phyloP scores from a whole-genome alignment of 2,329 filamentous ascomycete genomes.

The Rhynchosporium secalis region DNA sequence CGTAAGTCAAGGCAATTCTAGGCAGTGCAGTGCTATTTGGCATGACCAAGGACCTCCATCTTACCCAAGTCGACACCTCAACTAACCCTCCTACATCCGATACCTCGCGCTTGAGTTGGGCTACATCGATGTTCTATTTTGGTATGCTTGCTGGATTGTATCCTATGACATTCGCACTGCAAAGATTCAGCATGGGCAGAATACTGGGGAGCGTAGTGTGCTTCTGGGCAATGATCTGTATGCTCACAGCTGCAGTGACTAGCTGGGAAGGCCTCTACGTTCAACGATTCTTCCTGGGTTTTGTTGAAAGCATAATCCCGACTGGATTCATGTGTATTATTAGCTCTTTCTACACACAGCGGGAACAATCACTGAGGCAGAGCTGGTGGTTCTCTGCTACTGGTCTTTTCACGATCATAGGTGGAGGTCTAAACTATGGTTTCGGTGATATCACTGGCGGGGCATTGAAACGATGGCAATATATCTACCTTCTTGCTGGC shows the following conservation, averaged over 20 bases:
- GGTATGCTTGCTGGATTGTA: conserved; percentile 75
- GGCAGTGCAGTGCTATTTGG: conserved; percentile 73
- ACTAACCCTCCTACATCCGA: conserved; percentile 56
- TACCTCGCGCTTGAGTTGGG: conserved; percentile 71
- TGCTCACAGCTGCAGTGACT: conserved; percentile 67
- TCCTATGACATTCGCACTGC: conserved; percentile 69
- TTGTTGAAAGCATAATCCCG: conserved; percentile 65
- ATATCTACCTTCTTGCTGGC: conserved; percentile 68
- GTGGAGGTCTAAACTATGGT: conserved; percentile 64
- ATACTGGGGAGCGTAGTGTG: conserved; percentile 64
- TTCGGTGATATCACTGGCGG: conserved; percentile 63
- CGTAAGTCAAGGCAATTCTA: conserved; percentile 59
- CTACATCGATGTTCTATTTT: conserved; percentile 78
- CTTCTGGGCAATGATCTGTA: conserved; percentile 66
- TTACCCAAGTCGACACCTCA: conserved; percentile 54
- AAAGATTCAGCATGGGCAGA: conserved; percentile 65
- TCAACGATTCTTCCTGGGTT: conserved; percentile 63
- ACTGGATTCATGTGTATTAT: conserved; percentile 67
- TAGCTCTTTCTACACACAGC: conserved; percentile 62
- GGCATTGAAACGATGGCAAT: conserved; percentile 63
- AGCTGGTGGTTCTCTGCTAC: conserved; percentile 65
- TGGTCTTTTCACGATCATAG: conserved; percentile 58
- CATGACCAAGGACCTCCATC: conserved; percentile 68
- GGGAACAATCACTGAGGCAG: conserved; percentile 64
- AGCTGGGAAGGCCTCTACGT: conserved; percentile 63